Conservation (phyloP, 441 rosid genomes). For the Codiaeum variegatum region DNA sequence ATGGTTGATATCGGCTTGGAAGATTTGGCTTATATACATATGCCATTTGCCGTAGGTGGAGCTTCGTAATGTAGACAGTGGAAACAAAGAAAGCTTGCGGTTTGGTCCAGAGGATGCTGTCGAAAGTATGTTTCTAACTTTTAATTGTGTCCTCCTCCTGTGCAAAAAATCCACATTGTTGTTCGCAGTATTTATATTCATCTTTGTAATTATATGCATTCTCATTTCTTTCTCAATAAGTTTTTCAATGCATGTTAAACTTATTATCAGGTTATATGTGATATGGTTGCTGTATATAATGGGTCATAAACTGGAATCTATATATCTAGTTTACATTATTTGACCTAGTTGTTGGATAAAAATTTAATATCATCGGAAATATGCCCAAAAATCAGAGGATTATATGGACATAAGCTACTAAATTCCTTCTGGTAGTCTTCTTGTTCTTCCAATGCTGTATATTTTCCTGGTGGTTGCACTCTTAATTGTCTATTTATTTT, state of each 20-base stretch:
- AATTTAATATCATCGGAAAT: background rate
- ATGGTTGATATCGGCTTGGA: background rate
- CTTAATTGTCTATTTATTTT: background rate
- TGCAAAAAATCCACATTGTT: background rate
- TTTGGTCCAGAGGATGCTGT: constrained; percentile 84
- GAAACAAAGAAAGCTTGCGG: constrained; percentile 76
- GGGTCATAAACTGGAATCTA: background rate
- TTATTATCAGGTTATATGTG: background rate
- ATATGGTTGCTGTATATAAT: background rate
- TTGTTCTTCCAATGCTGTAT: background rate
- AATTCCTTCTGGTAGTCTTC: background rate
- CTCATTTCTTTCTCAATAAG: background rate
- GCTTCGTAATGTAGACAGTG: constrained; percentile 88
- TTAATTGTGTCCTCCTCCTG: background rate
- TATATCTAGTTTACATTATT: background rate
- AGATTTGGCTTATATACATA: background rate
- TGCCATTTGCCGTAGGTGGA: constrained; percentile 46
- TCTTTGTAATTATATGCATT: background rate
- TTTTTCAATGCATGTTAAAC: background rate
- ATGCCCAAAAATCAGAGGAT: background rate
- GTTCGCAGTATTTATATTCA: background rate
- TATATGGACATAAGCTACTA: background rate
- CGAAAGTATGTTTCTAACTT: constrained; percentile 60
- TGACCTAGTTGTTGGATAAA: background rate
- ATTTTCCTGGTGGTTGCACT: background rate